Evolutionary conservation across 139 green algal species (phyloP), one percentile per base, ranked within the genome.

Genomic region (Raphidocelis subcapitata): DNA sequence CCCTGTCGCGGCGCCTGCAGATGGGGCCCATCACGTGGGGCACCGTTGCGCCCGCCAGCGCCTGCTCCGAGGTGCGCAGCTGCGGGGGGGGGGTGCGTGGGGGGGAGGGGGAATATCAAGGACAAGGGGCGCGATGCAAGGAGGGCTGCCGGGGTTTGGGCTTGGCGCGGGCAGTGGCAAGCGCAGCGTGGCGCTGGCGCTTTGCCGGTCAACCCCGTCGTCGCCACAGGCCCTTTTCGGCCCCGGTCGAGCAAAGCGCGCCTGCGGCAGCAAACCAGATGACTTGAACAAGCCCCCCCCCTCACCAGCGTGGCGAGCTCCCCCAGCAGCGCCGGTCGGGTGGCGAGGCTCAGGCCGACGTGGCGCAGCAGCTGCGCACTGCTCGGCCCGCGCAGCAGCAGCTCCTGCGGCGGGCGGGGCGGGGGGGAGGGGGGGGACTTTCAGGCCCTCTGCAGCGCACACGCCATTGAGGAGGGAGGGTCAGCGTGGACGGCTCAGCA

Each of bases 311-410:
- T 12, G 2, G 69, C 69, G 57, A 76, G 69, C 69, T 67, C 28
- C 14, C 32, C 26, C 26, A 76, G 65, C 70, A 76, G 61, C 24
- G 41, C 46, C 15, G 70, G 70, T 8, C 65, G 46, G 4, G 3
- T 23, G 0, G 31, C 47, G 5, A 69, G 47, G 0, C 46, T 29
- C 10, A 35, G 55, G 16, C 70, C 70, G 14, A 76, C 70, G 47
- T 61, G 33, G 1, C 23, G 61, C 47, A 76, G 70, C 61, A 76
- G 47, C 2, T 46, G 57, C 31, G 46, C 16, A 2, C 32, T 23
- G 21, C 57, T 47, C 10, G 47, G 70, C 23, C 47, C 63, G 3
- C 47, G 36, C 47, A 76, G 12, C 60, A 70, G 61, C 32, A 76
- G 61, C 47, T 69, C 60, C n/a, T 68, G 57, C 35, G 56, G 70